Base-by-base conservation (phyloP, 768 basidiomycete genomes). In the Boletus eberwhitei region DNA sequence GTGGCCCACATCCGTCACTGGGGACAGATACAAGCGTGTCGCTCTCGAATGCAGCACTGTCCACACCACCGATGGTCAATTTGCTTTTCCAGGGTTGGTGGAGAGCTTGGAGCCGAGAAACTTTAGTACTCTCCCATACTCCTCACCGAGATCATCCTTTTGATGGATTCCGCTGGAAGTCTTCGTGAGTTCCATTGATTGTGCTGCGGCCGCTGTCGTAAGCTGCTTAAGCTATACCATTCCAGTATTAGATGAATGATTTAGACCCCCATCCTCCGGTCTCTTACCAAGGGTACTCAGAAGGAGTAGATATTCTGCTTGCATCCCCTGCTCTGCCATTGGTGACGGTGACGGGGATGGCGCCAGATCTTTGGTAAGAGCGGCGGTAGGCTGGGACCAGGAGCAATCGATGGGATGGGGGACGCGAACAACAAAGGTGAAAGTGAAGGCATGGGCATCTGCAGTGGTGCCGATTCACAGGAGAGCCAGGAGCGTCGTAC, bases 401-500 rank as follows among this genome's bases (percentile, higher is more conserved):
- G 48, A 24, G 50, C 21, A 9, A 11, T 22, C 8, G 43, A 40
- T 4, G 52, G 45, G 9, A 35, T 39, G 17, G 60, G 32, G 2
- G 55, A 50, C 8, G 24, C 8, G 36, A 52, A 55, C 5, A 47
- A 58, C 7, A 53, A 11, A 79, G 55, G 16, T 40, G 58, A 67
- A 19, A 48, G 43, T 13, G 57, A 29, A 24, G 67, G 60, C 8
- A 46, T 38, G 2, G 62, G 53, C 7, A 60, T 53, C 17, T 65
- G 36, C n/a, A 54, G 32, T 16, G 32, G 41, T 22, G 50, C 73
- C 58, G 50, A 32, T 77, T 82, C 21, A 69, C 63, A 0, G 87
- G 86, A n/a, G 86, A 82, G 2, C 77, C 81, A 17, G 85, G 84
- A 12, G 87, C 11, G 87, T 88, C 0, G 84, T 9, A 57, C 77